Evolutionary conservation across 805 yeast species (phyloP).

Genomic region (Pichia nakasei): DNA sequence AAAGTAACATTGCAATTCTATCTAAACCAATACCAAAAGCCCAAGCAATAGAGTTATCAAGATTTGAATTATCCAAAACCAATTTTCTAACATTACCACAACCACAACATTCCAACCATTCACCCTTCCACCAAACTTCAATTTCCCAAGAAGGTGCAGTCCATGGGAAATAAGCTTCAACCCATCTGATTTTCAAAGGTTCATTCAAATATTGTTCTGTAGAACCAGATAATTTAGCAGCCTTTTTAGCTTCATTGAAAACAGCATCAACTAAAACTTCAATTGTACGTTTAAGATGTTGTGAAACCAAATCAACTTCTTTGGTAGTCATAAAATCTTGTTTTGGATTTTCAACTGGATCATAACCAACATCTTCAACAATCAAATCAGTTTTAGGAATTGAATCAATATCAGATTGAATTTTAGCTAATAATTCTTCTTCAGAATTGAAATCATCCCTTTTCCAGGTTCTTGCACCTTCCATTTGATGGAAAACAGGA

Average conservation of each 20-base stretch:
- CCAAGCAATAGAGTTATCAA: conserved; percentile 74
- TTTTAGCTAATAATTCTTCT: conserved; percentile 29
- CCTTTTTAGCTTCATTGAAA: conserved; percentile 59
- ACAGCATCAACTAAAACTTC: conserved; percentile 79
- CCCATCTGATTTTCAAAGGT: conserved; percentile 87
- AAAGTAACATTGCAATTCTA: conserved; percentile 89
- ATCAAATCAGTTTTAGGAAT: conserved; percentile 62
- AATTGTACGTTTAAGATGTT: conserved; percentile 77
- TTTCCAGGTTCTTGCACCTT: conserved; percentile 87
- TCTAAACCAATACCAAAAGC: conserved; percentile 97
- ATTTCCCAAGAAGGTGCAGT: conserved; percentile 98
- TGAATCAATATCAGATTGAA: conserved; percentile 49
- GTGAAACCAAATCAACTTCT: conserved; percentile 61
- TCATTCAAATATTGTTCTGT: conserved; percentile 53
- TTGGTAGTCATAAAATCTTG: conserved; percentile 64
- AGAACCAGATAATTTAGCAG: conserved; percentile 54
- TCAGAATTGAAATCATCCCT: conserved; percentile 31
- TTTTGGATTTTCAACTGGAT: conserved; percentile 59
- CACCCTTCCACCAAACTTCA: conserved; percentile 98
- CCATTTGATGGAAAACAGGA: conserved; percentile 97
- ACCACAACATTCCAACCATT: conserved; percentile 96
- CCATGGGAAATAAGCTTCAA: conserved; percentile 95
- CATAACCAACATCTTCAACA: conserved; percentile 65
- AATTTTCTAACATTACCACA: conserved; percentile 83
- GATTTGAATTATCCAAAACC: conserved; percentile 66